Conservation (phyloP, 192 early-diverging fungal genomes). For the Backusella luteola region DNA sequence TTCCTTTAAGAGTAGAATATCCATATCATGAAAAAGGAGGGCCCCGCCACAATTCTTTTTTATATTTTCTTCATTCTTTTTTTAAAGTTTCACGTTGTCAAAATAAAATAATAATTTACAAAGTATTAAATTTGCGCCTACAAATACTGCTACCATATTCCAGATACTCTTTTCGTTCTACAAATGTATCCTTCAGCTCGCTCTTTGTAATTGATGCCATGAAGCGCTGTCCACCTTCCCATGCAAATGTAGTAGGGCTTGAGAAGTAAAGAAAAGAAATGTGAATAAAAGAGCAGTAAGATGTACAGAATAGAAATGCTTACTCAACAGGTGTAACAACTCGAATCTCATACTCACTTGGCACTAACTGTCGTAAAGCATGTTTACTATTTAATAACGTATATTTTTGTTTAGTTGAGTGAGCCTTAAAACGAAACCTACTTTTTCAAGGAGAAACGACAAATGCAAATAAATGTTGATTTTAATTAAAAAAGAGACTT, state of each 20-base stretch:
- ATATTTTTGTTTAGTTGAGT: not conserved
- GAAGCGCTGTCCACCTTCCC: slow-evolving; percentile 53
- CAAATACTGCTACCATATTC: slow-evolving; percentile 61
- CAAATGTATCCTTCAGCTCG: slow-evolving; percentile 47
- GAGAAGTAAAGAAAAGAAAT: slow-evolving; percentile 1
- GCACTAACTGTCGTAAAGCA: slow-evolving; percentile 57
- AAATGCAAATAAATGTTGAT: not conserved
- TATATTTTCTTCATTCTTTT: not conserved
- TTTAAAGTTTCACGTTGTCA: slow-evolving; percentile 4
- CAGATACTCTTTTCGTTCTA: slow-evolving; percentile 59
- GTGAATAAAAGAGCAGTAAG: not conserved
- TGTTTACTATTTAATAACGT: slow-evolving; percentile 11
- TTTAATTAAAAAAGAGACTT: slow-evolving; percentile 16
- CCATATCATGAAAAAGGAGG: not conserved
- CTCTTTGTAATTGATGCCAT: slow-evolving; percentile 41
- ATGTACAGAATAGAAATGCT: slow-evolving; percentile 24
- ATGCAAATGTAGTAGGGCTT: slow-evolving; percentile 59
- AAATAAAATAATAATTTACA: not conserved
- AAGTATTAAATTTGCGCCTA: slow-evolving; percentile 43
- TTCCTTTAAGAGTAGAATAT: not conserved
- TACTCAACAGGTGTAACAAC: slow-evolving; percentile 59
- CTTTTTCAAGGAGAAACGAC: not conserved
- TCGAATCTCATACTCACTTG: slow-evolving; percentile 54
- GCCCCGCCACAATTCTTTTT: not conserved
- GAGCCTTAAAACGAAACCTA: not conserved